Evolutionary conservation across 108 stramenopile species (phyloP).

Genomic region (Skeletonema grethae): DNA sequence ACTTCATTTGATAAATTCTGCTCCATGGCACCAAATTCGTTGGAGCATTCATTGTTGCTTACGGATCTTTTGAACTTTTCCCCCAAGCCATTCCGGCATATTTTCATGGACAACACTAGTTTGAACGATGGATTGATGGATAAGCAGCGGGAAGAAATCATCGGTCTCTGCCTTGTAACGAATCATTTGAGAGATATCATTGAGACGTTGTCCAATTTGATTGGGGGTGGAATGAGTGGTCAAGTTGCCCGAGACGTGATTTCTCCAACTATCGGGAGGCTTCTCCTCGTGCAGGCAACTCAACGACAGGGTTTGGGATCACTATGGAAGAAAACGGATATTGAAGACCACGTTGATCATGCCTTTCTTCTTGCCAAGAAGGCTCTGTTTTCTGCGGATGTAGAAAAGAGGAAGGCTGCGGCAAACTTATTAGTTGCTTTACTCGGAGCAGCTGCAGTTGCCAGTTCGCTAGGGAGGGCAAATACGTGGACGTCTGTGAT

Average conservation of each 20-base stretch:
- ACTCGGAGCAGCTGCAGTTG: slow-evolving; percentile 33
- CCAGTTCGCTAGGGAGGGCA: slow-evolving; percentile 18
- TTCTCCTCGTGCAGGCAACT: slow-evolving; percentile 33
- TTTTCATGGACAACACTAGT: slow-evolving; percentile 10
- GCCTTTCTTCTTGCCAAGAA: slow-evolving; percentile 55
- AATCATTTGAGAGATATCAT: slow-evolving; percentile 38
- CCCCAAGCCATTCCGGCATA: slow-evolving; percentile 4
- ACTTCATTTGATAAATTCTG: slow-evolving; percentile 41
- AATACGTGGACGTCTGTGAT: slow-evolving; percentile 17
- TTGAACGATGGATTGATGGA: slow-evolving; percentile 15
- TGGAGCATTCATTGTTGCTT: slow-evolving; percentile 42
- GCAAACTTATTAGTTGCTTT: slow-evolving; percentile 39
- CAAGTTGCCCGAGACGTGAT: slow-evolving; percentile 36
- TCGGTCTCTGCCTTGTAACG: slow-evolving; percentile 27
- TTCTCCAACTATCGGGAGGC: slow-evolving; percentile 29
- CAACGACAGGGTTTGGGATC: slow-evolving; percentile 28
- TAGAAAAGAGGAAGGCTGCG: slow-evolving; percentile 42
- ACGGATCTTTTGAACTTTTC: slow-evolving; percentile 36
- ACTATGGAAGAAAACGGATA: slow-evolving; percentile 40
- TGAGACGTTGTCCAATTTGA: slow-evolving; percentile 39
- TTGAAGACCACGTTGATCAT: slow-evolving; percentile 51
- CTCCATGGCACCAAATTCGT: slow-evolving; percentile 53
- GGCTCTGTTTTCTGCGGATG: slow-evolving; percentile 46
- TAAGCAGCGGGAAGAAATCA: slow-evolving; percentile 20
- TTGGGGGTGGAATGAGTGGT: slow-evolving; percentile 48